Percentiles rank a stretch among this genome's conserved stretches.
These are phyloP conservation scores for Talaromyces piceae DNA, from an alignment of 2,329 filamentous ascomycete genomes.

Conservation along the genomic window DNA sequence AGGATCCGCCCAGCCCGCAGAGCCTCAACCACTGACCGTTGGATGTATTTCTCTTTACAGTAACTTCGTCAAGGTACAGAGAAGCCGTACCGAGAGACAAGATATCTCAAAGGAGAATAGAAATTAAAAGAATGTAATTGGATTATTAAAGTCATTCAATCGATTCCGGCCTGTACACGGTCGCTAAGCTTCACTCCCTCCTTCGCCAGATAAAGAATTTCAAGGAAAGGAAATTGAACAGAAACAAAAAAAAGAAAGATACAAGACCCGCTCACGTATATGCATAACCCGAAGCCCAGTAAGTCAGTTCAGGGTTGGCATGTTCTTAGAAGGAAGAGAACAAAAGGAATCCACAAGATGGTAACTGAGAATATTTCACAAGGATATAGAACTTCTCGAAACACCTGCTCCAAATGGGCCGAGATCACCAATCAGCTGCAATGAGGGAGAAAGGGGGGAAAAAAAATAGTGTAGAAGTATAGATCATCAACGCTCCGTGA, in stretches of 20 bases:
- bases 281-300: neutral
- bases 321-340: slow-evolving; percentile 5
- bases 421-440: too few relatives aligned
- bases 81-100: too few relatives aligned
- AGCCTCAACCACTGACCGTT: neutral
- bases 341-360: neutral
- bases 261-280: slow-evolving; percentile 7
- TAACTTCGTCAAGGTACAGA: too few relatives aligned
- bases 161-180: slow-evolving; percentile 8
- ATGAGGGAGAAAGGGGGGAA: neutral
- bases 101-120: too few relatives aligned
- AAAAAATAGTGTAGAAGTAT: neutral
- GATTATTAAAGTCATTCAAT: too few relatives aligned
- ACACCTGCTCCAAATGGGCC: neutral
- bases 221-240: neutral
- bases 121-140: too few relatives aligned
- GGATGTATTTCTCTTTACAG: too few relatives aligned
- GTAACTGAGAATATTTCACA: neutral
- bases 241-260: slow-evolving; percentile 7
- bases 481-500: slow-evolving; percentile 22
- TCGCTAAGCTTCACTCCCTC: slow-evolving; percentile 18
- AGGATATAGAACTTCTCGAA: neutral
- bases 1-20: neutral
- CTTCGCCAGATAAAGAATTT: slow-evolving; percentile 14
- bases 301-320: neutral